Conservation (phyloP, 306 rosid species). For the Trifolium pratense region DNA sequence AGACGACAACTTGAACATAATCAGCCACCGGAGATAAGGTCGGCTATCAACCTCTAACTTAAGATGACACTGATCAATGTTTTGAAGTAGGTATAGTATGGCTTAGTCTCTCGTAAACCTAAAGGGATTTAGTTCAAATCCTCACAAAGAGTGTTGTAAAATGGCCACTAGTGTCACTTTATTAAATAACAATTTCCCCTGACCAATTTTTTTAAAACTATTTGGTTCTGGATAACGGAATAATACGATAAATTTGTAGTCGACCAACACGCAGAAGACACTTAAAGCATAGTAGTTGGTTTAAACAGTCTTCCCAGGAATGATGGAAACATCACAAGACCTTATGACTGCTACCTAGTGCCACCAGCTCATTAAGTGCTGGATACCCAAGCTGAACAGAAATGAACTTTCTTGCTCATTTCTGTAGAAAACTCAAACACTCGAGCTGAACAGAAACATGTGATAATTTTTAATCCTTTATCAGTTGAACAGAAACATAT, state of each 20-base stretch:
- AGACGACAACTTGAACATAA: too few relatives aligned
- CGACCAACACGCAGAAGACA: conserved; percentile 13
- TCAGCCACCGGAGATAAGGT: too few relatives aligned
- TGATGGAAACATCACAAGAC: background rate
- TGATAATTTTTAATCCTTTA: background rate
- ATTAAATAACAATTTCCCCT: too few relatives aligned
- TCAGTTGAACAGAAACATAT: background rate
- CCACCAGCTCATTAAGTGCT: background rate
- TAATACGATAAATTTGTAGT: conserved; percentile 3
- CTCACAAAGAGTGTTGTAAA: too few relatives aligned
- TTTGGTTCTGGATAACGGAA: background rate
- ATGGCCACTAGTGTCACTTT: too few relatives aligned
- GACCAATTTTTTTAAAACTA: background rate
- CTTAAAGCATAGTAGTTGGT: background rate
- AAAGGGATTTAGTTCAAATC: background rate
- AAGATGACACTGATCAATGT: too few relatives aligned
- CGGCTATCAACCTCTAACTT: too few relatives aligned
- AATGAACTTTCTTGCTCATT: background rate
- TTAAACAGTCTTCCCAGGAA: background rate
- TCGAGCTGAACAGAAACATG: background rate
- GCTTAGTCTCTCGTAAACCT: background rate
- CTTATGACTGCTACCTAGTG: background rate
- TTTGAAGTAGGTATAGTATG: background rate
- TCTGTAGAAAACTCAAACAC: background rate
- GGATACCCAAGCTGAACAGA: background rate